A percentile compares a stretch with the other conserved stretches of the same genome.
Conservation (phyloP, 495 filamentous ascomycete species). For the Physcia stellaris region DNA sequence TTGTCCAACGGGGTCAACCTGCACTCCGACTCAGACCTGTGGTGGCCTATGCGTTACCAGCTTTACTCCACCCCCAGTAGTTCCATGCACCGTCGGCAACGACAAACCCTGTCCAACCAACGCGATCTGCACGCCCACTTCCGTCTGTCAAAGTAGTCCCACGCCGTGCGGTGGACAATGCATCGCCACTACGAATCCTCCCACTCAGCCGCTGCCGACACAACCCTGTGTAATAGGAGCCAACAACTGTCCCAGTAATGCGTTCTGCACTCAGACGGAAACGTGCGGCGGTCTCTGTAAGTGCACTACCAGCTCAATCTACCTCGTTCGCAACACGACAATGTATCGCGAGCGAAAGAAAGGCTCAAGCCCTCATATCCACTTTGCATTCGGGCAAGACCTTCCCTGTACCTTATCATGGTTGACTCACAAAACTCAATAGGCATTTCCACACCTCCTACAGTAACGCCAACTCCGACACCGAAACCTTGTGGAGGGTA, state of each 20-base stretch:
- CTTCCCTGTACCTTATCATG: too few relatives aligned
- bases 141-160: not conserved
- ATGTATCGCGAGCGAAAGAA: too few relatives aligned
- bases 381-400: too few relatives aligned
- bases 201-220: slow-evolving; percentile 12
- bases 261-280: slow-evolving; percentile 5
- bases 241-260: slow-evolving; percentile 1
- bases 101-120: not conserved
- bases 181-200: not conserved
- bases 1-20: too few relatives aligned
- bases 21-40: not conserved
- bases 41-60: not conserved
- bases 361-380: too few relatives aligned
- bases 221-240: slow-evolving; percentile 5
- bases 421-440: too few relatives aligned
- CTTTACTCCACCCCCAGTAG: not conserved
- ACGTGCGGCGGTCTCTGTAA: slow-evolving; percentile 6
- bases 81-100: too few relatives aligned
- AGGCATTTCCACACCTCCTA: slow-evolving; percentile 3
- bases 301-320: too few relatives aligned
- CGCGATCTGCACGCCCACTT: not conserved
- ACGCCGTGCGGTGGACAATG: not conserved
- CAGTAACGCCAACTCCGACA: not conserved
- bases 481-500: not conserved
- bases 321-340: too few relatives aligned